Conservation (phyloP, 2,329 filamentous ascomycete species). For the Fusarium sacchari region DNA sequence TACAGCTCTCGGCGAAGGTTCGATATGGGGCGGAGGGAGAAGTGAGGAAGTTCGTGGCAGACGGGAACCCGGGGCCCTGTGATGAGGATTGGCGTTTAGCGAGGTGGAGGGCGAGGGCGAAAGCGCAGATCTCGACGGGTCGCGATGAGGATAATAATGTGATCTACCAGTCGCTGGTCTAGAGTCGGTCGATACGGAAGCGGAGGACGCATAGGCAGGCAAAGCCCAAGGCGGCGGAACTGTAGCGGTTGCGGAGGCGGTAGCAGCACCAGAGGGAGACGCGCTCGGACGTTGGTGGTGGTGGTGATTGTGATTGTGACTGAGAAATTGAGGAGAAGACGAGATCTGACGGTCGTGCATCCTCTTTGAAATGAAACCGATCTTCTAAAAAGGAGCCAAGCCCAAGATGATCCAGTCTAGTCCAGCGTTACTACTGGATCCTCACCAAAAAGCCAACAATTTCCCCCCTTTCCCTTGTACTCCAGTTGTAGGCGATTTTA, state of each 20-base stretch:
- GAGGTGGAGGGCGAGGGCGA: slow-evolving; percentile 28
- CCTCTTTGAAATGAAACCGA: slow-evolving; percentile 32
- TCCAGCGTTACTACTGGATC: slow-evolving; percentile 38
- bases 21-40: slow-evolving; percentile 52
- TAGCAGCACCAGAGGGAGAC: slow-evolving; percentile 12
- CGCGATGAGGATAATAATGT: slow-evolving; percentile 26
- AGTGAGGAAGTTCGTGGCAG: slow-evolving; percentile 57
- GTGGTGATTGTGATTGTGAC: slow-evolving; percentile 4
- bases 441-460: slow-evolving; percentile 38
- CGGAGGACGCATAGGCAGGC: slow-evolving; percentile 25
- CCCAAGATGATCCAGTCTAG: background rate
- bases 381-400: slow-evolving; percentile 1
- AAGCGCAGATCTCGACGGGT: slow-evolving; percentile 30
- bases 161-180: slow-evolving; percentile 14
- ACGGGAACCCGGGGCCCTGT: slow-evolving; percentile 46
- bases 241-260: slow-evolving; percentile 30
- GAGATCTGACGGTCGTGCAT: slow-evolving; percentile 43
- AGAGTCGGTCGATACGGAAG: slow-evolving; percentile 34
- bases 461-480: slow-evolving; percentile 41
- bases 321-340: slow-evolving; percentile 24
- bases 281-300: slow-evolving; percentile 29
- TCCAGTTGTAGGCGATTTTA: slow-evolving; percentile 21
- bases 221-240: slow-evolving; percentile 37
- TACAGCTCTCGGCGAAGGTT: slow-evolving; percentile 34
- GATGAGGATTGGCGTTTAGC: slow-evolving; percentile 40